phyloP scores from a whole-genome alignment of 768 basidiomycete genomes.

The Gelatoporia subvermispora region DNA sequence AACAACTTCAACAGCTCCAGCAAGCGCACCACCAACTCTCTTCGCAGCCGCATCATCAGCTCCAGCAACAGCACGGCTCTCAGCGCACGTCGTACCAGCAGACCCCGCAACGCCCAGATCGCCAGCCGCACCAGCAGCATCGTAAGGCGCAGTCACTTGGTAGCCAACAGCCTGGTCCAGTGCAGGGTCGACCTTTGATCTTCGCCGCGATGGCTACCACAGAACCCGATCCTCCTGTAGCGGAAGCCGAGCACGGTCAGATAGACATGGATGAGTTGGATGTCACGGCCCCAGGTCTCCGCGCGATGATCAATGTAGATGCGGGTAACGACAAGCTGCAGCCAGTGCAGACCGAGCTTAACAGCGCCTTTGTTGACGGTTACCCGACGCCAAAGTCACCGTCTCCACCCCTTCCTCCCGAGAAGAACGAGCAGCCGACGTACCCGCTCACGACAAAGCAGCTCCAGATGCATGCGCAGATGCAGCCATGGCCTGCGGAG shows the following conservation, averaged over 20 bases:
- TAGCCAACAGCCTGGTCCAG: not conserved
- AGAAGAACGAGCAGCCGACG: not conserved
- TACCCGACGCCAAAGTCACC: slow-evolving; percentile 17
- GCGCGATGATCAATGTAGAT: not conserved
- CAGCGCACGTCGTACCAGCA: not conserved
- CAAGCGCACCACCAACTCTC: not conserved
- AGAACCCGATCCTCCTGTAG: slow-evolving; percentile 1
- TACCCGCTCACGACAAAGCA: not conserved
- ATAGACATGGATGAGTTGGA: not conserved
- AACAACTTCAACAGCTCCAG: not conserved
- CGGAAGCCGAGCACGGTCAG: not conserved
- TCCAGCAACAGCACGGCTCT: not conserved
- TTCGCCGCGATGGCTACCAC: slow-evolving; percentile 47
- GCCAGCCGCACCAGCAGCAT: not conserved
- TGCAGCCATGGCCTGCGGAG: too few species aligned
- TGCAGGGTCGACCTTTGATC: slow-evolving; percentile 54
- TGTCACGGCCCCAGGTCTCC: not conserved
- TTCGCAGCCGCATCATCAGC: not conserved
- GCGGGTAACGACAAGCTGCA: not conserved
- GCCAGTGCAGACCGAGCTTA: not conserved
- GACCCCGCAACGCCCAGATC: not conserved
- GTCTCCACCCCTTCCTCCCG: slow-evolving; percentile 10
- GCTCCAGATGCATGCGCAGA: not conserved
- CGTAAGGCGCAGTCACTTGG: not conserved
- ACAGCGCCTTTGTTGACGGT: slow-evolving; percentile 14